phyloP scores from a whole-genome alignment of 2,329 filamentous ascomycete species.

The Ascocoryne sarcoides region DNA sequence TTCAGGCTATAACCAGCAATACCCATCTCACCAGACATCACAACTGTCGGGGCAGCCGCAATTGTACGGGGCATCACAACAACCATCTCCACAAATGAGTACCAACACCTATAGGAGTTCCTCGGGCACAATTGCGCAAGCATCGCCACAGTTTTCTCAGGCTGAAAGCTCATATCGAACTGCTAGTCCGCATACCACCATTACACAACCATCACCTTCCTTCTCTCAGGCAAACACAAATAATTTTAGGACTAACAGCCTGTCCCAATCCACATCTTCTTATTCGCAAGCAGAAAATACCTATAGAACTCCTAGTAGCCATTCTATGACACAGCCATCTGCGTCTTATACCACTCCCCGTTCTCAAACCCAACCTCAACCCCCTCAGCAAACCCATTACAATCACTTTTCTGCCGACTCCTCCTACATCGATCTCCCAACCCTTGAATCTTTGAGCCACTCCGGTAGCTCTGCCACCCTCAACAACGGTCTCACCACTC shows the following conservation, averaged over 20 bases:
- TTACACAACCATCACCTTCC: constrained; percentile 23
- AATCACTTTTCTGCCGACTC: constrained; percentile 21
- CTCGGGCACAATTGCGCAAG: constrained; percentile 20
- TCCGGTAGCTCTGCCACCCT: not conserved
- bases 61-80: constrained; percentile 11
- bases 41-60: constrained; percentile 20
- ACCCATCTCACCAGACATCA: constrained; percentile 24
- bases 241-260: constrained; percentile 15
- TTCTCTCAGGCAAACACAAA: constrained; percentile 20
- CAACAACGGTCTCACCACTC: not conserved
- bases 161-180: constrained; percentile 11
- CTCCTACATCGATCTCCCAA: constrained; percentile 25
- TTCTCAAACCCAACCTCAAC: constrained; percentile 18
- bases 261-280: not conserved
- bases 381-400: constrained; percentile 25
- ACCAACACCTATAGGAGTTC: constrained; percentile 21
- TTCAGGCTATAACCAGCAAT: constrained; percentile 22
- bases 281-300: constrained; percentile 18
- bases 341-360: constrained; percentile 17
- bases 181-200: constrained; percentile 22
- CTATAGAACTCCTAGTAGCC: constrained; percentile 20
- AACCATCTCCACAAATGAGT: constrained; percentile 25
- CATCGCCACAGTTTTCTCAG: constrained; percentile 23
- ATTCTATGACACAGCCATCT: constrained; percentile 19
- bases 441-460: constrained; percentile 24